phyloP scores from a whole-genome alignment of 805 yeast species.

The Yamadazyma philogaea region DNA sequence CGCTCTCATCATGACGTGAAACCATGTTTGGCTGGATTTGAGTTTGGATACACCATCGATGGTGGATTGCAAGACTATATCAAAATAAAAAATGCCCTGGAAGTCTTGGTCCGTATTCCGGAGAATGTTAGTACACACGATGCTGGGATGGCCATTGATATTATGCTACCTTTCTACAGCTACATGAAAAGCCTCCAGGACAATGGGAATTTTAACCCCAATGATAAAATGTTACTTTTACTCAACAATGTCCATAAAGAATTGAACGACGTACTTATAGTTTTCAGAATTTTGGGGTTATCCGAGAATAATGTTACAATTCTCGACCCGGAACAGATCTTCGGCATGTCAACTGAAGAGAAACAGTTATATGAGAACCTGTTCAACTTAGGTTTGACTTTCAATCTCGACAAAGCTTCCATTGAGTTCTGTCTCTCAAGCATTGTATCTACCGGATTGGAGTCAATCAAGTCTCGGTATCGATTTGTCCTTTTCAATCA shows the following conservation, averaged over 20 bases:
- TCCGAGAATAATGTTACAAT: slow-evolving; percentile 15
- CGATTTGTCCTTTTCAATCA: slow-evolving; percentile 18
- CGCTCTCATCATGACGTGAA: neutral
- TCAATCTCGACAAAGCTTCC: slow-evolving; percentile 16
- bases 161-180: slow-evolving; percentile 34
- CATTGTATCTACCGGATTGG: slow-evolving; percentile 25
- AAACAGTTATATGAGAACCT: slow-evolving; percentile 11
- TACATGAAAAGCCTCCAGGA: slow-evolving; percentile 17
- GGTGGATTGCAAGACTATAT: slow-evolving; percentile 42
- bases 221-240: slow-evolving; percentile 22
- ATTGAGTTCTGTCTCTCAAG: slow-evolving; percentile 21
- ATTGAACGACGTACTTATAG: slow-evolving; percentile 37
- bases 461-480: slow-evolving; percentile 25
- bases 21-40: slow-evolving; percentile 23
- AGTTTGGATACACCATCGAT: slow-evolving; percentile 33
- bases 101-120: slow-evolving; percentile 26
- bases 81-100: slow-evolving; percentile 20
- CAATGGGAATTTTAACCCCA: neutral
- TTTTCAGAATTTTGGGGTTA: slow-evolving; percentile 25
- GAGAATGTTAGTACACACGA: slow-evolving; percentile 34
- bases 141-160: slow-evolving; percentile 31
- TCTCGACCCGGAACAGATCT: slow-evolving; percentile 14
- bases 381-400: slow-evolving; percentile 22
- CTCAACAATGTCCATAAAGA: slow-evolving; percentile 28
- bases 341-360: slow-evolving; percentile 11